Conservation (phyloP, 2,329 filamentous ascomycete genomes). For the Aspergillus aculeatinus region DNA sequence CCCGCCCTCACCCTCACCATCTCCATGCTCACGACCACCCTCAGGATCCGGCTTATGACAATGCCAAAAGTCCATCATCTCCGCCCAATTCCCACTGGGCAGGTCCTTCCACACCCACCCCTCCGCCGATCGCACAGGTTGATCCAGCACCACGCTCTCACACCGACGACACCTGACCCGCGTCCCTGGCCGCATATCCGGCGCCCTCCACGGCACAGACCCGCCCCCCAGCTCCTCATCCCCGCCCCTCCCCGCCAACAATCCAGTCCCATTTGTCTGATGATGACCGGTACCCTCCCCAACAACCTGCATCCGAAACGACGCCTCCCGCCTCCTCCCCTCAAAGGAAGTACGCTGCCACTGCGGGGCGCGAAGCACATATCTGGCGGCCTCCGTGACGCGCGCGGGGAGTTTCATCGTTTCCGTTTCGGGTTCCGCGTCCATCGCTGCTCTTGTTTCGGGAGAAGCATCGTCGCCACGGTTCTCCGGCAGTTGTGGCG, state of each 20-base stretch:
- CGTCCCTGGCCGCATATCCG: conserved; percentile 34
- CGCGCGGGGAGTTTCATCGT: conserved; percentile 52
- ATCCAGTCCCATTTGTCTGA: conserved; percentile 1
- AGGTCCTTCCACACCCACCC: conserved; percentile 78
- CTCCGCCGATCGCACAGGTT: no score
- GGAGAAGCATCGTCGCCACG: conserved; percentile 5
- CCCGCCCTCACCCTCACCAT: conserved; percentile 31
- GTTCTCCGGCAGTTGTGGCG: conserved; percentile 10
- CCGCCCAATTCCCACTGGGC: conserved; percentile 95
- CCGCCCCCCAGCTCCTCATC: conserved; percentile 30
- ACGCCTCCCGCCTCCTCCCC: conserved; percentile 46
- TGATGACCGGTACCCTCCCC: no score
- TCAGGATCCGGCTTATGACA: conserved; percentile 80
- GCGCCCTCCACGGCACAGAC: conserved; percentile 41
- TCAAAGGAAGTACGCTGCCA: background rate
- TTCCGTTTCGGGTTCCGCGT: conserved; percentile 12
- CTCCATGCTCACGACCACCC: conserved; percentile 36
- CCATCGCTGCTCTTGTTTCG: background rate
- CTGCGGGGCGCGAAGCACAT: conserved; percentile 17
- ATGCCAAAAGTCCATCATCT: conserved; percentile 99
- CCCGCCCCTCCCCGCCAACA: no score
- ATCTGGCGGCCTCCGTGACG: conserved; percentile 30
- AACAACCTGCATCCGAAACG: conserved; percentile 50
- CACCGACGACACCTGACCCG: conserved; percentile 42
- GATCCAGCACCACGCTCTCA: conserved; percentile 29